phyloP scores from a whole-genome alignment of 768 basidiomycete genomes.

The Pisolithus tinctorius region DNA sequence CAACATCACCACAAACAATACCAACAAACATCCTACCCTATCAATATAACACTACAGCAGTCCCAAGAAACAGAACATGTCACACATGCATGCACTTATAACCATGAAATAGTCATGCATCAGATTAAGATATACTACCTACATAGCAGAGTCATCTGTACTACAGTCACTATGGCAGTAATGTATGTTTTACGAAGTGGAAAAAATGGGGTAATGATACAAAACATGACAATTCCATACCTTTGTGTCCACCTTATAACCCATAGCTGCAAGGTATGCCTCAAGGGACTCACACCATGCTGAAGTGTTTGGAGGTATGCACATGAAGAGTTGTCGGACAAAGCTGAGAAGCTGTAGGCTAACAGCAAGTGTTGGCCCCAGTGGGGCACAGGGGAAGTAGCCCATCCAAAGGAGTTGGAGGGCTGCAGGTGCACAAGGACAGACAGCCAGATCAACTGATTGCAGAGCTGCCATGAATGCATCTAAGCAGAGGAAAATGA shows the following conservation, averaged over 20 bases:
- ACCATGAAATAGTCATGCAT: no score
- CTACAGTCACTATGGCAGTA: no score
- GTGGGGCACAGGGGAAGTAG: conserved; percentile 24
- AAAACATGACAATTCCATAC: conserved; percentile 2
- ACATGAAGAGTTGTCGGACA: no score
- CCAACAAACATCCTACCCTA: no score
- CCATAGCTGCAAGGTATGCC: conserved; percentile 11
- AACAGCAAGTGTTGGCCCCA: conserved; percentile 25
- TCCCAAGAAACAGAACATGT: no score
- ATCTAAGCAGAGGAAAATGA: neutral
- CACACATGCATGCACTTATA: no score
- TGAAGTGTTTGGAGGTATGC: conserved; percentile 21
- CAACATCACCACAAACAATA: no score
- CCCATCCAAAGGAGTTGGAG: conserved; percentile 20
- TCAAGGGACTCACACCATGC: conserved; percentile 25
- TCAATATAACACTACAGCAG: no score
- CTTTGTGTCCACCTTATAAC: conserved; percentile 14
- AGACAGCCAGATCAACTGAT: neutral
- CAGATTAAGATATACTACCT: no score
- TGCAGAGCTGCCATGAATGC: neutral
- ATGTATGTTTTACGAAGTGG: no score
- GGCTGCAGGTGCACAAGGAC: conserved; percentile 6
- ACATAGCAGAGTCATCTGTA: no score
- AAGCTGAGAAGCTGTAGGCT: conserved; percentile 25
- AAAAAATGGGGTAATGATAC: no score